Percentiles rank a stretch among this genome's conserved stretches.
These are phyloP conservation scores for Oropetium thomaeum DNA, from an alignment of 176 grass and related monocot genomes.

Conservation along the genomic window DNA sequence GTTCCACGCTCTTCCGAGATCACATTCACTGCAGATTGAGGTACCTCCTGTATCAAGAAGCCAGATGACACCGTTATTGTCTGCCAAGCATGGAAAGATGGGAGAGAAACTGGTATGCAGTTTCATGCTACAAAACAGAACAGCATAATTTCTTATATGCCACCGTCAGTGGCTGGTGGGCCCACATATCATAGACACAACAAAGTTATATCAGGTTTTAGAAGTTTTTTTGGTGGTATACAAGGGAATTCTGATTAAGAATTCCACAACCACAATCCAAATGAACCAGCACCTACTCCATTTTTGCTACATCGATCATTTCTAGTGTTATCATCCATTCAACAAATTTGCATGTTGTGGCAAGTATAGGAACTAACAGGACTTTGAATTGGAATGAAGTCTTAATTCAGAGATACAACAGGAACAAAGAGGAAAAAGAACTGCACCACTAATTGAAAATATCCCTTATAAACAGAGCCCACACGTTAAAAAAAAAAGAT, in stretches of 20 bases:
- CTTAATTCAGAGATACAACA: background rate
- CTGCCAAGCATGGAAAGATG: background rate
- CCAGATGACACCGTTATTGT: background rate
- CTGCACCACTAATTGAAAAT: constrained; percentile 1
- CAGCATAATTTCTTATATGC: background rate
- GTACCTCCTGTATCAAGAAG: constrained; percentile 66
- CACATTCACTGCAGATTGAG: constrained; percentile 39
- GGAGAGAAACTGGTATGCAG: background rate
- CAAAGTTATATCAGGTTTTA: background rate
- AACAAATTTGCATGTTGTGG: constrained; percentile 10
- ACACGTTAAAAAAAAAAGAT: background rate
- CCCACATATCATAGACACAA: background rate
- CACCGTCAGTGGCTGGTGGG: background rate
- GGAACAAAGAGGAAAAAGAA: constrained; percentile 2
- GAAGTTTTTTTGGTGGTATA: too few species aligned
- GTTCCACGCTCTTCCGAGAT: constrained; percentile 1
- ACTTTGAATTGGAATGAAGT: constrained; percentile 1
- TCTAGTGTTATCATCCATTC: constrained; percentile 9
- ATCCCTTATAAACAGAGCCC: background rate
- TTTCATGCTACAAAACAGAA: constrained; percentile 10
- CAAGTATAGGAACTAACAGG: background rate
- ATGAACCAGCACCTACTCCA: background rate
- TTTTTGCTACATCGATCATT: background rate
- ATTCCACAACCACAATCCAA: background rate
- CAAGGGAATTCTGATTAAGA: too few species aligned